These are phyloP conservation scores for Circinella minor DNA, from an alignment of 371 early-diverging fungal species.

Conservation along the genomic window DNA sequence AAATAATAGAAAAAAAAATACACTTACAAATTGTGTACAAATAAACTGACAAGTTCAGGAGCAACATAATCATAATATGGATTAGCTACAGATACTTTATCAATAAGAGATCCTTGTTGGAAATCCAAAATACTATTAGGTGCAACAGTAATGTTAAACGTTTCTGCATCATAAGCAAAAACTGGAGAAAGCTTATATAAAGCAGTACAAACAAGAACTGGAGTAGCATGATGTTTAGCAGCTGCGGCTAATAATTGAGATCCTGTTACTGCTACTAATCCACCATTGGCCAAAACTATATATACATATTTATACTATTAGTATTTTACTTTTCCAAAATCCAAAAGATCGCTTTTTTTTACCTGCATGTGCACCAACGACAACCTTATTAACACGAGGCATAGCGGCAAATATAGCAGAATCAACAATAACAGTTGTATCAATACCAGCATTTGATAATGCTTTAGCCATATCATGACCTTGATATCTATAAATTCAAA, in stretches of 20 bases:
- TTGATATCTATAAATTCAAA: constrained; percentile 51
- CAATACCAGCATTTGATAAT: constrained; percentile 83
- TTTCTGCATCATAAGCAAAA: constrained; percentile 88
- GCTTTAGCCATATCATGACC: constrained; percentile 88
- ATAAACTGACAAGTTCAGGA: constrained; percentile 86
- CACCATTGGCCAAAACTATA: constrained; percentile 91
- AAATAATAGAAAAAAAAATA: neutral
- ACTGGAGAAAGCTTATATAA: constrained; percentile 87
- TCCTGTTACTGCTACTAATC: constrained; percentile 84
- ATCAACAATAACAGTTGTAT: constrained; percentile 91
- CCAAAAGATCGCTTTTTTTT: constrained; percentile 2
- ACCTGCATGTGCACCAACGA: constrained; percentile 92
- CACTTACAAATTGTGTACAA: constrained; percentile 89
- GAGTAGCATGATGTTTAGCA: constrained; percentile 90
- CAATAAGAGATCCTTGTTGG: constrained; percentile 79
- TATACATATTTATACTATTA: neutral
- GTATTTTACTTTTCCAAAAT: neutral
- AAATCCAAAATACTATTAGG: constrained; percentile 86
- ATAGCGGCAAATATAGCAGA: constrained; percentile 95
- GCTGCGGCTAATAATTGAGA: constrained; percentile 86
- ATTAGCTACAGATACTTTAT: constrained; percentile 78
- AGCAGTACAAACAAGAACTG: constrained; percentile 86
- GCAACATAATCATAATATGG: constrained; percentile 92
- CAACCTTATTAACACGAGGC: constrained; percentile 97
- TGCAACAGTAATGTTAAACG: constrained; percentile 74